Conservation (phyloP, 108 stramenopile genomes). For the Stephanodiscus minutulus region DNA sequence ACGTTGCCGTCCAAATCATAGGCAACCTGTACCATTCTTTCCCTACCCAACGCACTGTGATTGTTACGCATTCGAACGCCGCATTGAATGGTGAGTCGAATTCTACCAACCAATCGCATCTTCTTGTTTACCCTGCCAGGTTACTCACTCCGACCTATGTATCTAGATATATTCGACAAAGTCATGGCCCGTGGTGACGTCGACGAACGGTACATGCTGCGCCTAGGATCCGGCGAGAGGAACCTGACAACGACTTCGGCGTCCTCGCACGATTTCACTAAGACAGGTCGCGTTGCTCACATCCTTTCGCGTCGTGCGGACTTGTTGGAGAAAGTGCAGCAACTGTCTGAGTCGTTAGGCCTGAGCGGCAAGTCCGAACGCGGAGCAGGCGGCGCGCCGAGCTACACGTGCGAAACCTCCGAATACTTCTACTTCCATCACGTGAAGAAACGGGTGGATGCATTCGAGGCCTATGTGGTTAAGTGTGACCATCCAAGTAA, state of each 20-base stretch:
- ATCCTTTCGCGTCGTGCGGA: conserved; percentile 80
- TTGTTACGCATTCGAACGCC: conserved; percentile 98
- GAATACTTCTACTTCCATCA: conserved; percentile 85
- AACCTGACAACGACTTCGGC: conserved; percentile 71
- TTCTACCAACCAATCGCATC: background rate
- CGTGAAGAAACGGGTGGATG: conserved; percentile 59
- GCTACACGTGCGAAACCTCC: conserved; percentile 95
- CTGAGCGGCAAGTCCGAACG: conserved; percentile 77
- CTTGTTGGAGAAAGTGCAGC: conserved; percentile 89
- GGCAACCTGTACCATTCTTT: conserved; percentile 92
- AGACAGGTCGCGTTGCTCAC: conserved; percentile 88
- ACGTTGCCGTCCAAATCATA: conserved; percentile 97
- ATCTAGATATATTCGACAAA: conserved; percentile 90
- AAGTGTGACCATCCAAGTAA: background rate
- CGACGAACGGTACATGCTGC: conserved; percentile 89
- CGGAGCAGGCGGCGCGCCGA: conserved; percentile 78
- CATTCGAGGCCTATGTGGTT: conserved; percentile 36
- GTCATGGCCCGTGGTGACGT: conserved; percentile 90
- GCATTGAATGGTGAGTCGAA: conserved; percentile 82
- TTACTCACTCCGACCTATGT: background rate
- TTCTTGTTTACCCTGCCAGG: background rate
- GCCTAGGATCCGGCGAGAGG: conserved; percentile 92
- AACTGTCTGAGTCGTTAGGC: conserved; percentile 84
- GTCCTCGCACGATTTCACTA: conserved; percentile 88
- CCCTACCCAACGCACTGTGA: conserved; percentile 91